Percentiles rank a stretch among this genome's conserved stretches.
Conservation (phyloP, 2,329 filamentous ascomycete genomes). For the Ascochyta fabae region DNA sequence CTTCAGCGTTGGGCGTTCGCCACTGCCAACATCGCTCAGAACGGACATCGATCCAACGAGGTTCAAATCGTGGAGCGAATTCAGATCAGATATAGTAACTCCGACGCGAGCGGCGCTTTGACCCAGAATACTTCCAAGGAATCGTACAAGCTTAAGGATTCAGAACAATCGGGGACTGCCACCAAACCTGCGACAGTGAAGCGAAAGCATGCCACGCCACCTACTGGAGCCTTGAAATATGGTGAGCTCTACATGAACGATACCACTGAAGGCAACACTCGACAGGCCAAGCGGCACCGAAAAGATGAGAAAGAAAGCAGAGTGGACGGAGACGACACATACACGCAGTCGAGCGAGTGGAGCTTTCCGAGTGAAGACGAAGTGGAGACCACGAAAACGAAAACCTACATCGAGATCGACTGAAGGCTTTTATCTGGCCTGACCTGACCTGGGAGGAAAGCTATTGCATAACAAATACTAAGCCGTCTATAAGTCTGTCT, state of each 20-base stretch:
- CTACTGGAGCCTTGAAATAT: background rate
- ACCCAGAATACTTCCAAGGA: background rate
- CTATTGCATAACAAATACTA: background rate
- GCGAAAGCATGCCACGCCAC: background rate
- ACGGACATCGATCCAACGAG: conserved; percentile 10
- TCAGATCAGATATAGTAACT: conserved; percentile 1
- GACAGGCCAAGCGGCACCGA: background rate
- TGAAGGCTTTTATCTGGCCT: background rate
- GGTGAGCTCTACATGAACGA: background rate
- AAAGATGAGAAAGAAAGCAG: background rate
- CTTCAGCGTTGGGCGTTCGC: conserved; percentile 19
- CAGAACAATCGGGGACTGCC: background rate
- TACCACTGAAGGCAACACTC: background rate
- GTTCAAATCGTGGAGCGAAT: conserved; percentile 9
- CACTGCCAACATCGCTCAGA: conserved; percentile 14
- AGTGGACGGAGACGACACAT: background rate
- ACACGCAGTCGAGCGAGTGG: conserved; percentile 18
- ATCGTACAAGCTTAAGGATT: too few species aligned
- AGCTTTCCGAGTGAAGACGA: conserved; percentile 12
- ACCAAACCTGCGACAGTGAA: background rate
- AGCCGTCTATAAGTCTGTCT: too few species aligned
- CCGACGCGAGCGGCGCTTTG: background rate
- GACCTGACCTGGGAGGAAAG: background rate
- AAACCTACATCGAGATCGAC: background rate
- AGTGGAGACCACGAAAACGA: background rate